phyloP scores from a whole-genome alignment of 2,329 filamentous ascomycete species.

The Curvularia eragrostidis region DNA sequence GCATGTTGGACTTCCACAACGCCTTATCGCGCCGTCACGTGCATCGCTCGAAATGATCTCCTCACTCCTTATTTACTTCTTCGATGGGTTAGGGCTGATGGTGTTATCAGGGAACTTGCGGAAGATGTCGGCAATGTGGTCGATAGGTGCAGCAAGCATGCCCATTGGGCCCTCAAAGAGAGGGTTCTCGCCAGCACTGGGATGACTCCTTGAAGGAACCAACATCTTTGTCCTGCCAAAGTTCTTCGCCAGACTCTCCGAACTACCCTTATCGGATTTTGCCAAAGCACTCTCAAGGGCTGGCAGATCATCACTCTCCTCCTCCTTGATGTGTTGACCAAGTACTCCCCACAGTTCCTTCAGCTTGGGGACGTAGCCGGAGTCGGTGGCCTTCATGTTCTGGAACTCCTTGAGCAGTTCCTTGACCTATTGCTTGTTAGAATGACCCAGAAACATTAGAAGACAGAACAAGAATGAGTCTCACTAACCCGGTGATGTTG shows the following conservation, averaged over 20 bases:
- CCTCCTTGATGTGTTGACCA: conserved; percentile 40
- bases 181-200: conserved; percentile 55
- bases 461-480: neutral
- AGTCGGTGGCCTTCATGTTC: conserved; percentile 31
- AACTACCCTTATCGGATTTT: conserved; percentile 21
- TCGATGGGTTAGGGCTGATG: conserved; percentile 31
- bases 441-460: neutral
- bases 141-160: conserved; percentile 63
- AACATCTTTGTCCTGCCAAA: conserved; percentile 45
- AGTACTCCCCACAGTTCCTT: conserved; percentile 34
- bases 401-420: conserved; percentile 42
- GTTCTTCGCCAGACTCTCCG: conserved; percentile 36
- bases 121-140: conserved; percentile 63
- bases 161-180: conserved; percentile 64
- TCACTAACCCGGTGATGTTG: conserved; percentile 42
- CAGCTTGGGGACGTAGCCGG: conserved; percentile 34
- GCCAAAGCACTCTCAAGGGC: conserved; percentile 34
- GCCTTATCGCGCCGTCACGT: neutral
- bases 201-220: conserved; percentile 41
- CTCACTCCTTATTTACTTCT: conserved; percentile 17
- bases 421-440: conserved; percentile 33
- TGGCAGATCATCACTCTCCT: conserved; percentile 42
- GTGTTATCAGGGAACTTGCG: conserved; percentile 59
- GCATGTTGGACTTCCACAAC: neutral
- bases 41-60: neutral